Base-by-base conservation (phyloP, 306 rosid species). In the Mimosa bimucronata region DNA sequence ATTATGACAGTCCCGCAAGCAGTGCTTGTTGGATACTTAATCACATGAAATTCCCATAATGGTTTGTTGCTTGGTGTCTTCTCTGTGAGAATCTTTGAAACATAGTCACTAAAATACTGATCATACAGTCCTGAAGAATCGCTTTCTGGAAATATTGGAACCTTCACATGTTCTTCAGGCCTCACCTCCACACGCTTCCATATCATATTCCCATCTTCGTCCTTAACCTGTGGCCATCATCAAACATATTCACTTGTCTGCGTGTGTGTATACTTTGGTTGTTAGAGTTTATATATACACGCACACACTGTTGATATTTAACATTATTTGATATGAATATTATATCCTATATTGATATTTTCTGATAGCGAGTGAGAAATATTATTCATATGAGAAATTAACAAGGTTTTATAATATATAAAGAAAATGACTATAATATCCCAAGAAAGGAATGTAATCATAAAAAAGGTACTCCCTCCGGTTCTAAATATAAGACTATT, bases 11-110 rank as follows among this genome's bases (percentile, higher is more conserved):
- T 88, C 0, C 88, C 84, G n/a, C 74, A 81, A 81, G 91, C 88
- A 45, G 50, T 80, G 16, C 15, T 84, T n/a, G 96, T 89, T 52
- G 96, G 91, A 58, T 87, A 91, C 6, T 86, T 89, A 25, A 91
- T 31, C 0, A 87, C 0, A 77, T 89, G 93, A 14, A 89, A 42
- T 85, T 88, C 89, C 93, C 96, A 89, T 0, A 87, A 73, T 29
- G 93, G 93, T 76, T 80, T 91, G 66, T 42, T 55, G 26, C 80
- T 79, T 0, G 88, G 73, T 10, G 83, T 77, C 5, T 61, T 69
- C 57, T 81, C 78, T 1, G 53, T 21, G 57, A 79, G 52, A 61
- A 86, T 73, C 2, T 26, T 68, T 25, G 86, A 74, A 23, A 91
- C 30, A 44, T 87, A 89, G 8, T 91, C 88, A 68, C 65, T 70